Percentiles rank a stretch among this genome's conserved stretches.
Conservation (phyloP, 768 basidiomycete species). For the Galerina sulciceps region DNA sequence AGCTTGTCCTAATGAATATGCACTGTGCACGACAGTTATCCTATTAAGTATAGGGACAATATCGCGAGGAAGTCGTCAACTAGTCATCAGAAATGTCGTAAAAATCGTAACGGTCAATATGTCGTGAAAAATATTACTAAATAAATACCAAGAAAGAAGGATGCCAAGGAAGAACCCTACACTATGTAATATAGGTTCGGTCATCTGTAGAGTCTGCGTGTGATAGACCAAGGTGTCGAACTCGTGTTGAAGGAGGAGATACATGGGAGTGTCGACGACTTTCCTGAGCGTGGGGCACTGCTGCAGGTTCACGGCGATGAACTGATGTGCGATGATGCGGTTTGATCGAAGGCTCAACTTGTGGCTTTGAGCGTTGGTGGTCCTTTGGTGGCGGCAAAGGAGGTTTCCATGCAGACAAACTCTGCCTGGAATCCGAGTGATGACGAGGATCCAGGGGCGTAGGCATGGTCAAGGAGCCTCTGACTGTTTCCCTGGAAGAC, state of each 20-base stretch:
- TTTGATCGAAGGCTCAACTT: not conserved
- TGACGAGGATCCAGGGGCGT: not conserved
- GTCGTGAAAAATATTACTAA: not conserved
- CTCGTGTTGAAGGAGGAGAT: not conserved
- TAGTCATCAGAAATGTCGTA: not conserved
- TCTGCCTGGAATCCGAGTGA: not conserved
- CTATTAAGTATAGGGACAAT: too few relatives aligned
- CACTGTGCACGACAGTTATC: too few relatives aligned
- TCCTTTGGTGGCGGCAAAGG: not conserved
- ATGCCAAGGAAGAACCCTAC: too few relatives aligned
- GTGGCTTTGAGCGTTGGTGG: not conserved
- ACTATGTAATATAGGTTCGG: not conserved
- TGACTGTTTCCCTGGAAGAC: not conserved
- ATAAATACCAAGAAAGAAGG: not conserved
- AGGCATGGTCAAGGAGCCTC: not conserved
- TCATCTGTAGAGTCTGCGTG: not conserved
- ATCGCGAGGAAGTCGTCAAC: not conserved
- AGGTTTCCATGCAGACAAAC: not conserved
- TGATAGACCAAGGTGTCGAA: not conserved
- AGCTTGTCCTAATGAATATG: too few relatives aligned
- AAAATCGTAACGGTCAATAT: not conserved
- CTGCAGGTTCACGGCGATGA: slow-evolving; percentile 11
- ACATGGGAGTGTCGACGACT: not conserved
- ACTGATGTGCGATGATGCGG: slow-evolving; percentile 5
- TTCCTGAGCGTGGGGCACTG: not conserved